Conservation (phyloP, 192 early-diverging fungal species). For the Dispira parvispora region DNA sequence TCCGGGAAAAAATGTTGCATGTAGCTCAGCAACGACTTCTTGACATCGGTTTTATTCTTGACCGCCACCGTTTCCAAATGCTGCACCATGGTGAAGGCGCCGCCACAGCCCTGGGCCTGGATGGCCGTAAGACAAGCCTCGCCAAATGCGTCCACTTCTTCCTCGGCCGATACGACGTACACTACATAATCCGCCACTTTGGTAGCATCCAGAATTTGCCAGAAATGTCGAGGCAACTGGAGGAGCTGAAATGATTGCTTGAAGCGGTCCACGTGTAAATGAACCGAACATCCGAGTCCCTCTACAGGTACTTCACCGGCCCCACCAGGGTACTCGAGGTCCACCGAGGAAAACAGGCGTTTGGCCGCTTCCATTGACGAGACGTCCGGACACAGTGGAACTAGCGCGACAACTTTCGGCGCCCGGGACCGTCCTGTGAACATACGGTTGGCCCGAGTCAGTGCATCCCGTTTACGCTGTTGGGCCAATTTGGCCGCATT, state of each 20-base stretch:
- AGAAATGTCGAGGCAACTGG: slow-evolving; percentile 54
- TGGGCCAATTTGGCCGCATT: slow-evolving; percentile 66
- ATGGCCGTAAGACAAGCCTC: slow-evolving; percentile 66
- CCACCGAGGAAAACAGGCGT: slow-evolving; percentile 32
- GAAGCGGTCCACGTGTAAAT: slow-evolving; percentile 52
- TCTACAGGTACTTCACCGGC: slow-evolving; percentile 16
- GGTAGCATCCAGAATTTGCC: slow-evolving; percentile 74
- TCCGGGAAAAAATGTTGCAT: slow-evolving; percentile 81
- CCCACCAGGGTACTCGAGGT: slow-evolving; percentile 29
- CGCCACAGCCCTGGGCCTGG: slow-evolving; percentile 73
- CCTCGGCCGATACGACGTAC: slow-evolving; percentile 69
- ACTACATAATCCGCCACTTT: slow-evolving; percentile 86
- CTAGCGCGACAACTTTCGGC: slow-evolving; percentile 79
- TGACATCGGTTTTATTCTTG: slow-evolving; percentile 57
- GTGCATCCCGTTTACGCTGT: slow-evolving; percentile 62
- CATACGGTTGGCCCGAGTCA: slow-evolving; percentile 50
- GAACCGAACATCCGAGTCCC: slow-evolving; percentile 10
- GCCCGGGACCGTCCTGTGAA: slow-evolving; percentile 69
- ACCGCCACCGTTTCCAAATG: slow-evolving; percentile 39
- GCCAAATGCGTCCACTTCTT: slow-evolving; percentile 90
- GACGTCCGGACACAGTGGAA: slow-evolving; percentile 76
- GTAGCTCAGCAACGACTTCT: slow-evolving; percentile 71
- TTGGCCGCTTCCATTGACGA: slow-evolving; percentile 27
- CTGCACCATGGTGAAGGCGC: slow-evolving; percentile 53
- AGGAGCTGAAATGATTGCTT: slow-evolving; percentile 82